These are phyloP conservation scores for Staphylotrichum longicolle DNA, from an alignment of 495 filamentous ascomycete species.

Conservation along the genomic window DNA sequence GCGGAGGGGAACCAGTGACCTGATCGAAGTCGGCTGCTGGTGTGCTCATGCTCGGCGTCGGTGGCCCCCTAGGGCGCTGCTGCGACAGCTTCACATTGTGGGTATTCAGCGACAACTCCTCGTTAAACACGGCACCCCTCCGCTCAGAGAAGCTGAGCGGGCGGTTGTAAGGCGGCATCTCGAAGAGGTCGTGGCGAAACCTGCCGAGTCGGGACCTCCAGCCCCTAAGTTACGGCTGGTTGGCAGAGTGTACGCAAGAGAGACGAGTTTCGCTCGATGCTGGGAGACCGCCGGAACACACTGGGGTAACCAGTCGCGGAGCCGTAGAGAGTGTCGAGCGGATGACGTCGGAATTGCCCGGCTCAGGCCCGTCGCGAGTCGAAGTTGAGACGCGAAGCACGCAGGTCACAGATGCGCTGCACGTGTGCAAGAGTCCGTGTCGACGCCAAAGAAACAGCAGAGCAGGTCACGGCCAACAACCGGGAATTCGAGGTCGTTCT, in stretches of 20 bases:
- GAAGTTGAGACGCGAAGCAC: background rate
- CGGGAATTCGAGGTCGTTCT: background rate
- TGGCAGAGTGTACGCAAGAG: background rate
- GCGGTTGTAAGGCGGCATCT: constrained; percentile 43
- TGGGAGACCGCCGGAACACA: background rate
- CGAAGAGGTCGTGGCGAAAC: background rate
- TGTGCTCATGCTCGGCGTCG: constrained; percentile 57
- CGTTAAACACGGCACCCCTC: constrained; percentile 43
- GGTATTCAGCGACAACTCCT: constrained; percentile 48
- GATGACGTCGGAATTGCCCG: constrained; percentile 7
- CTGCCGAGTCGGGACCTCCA: background rate
- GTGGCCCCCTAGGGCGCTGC: constrained; percentile 48
- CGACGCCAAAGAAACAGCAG: background rate
- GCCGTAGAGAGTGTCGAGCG: background rate
- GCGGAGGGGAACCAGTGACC: constrained; percentile 53
- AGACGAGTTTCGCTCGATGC: background rate
- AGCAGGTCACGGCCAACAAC: background rate
- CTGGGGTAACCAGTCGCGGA: background rate
- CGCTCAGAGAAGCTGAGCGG: constrained; percentile 46
- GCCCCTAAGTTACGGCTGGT: background rate
- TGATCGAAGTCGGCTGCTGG: constrained; percentile 56
- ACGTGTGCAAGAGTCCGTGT: background rate
- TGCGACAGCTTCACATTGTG: constrained; percentile 48
- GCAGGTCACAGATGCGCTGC: constrained; percentile 2
- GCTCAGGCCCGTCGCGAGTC: background rate